Percentiles rank a stretch among this genome's conserved stretches.
These are phyloP conservation scores for Apiotrichum porosum DNA, from an alignment of 1,284 basidiomycete species.

Conservation along the genomic window DNA sequence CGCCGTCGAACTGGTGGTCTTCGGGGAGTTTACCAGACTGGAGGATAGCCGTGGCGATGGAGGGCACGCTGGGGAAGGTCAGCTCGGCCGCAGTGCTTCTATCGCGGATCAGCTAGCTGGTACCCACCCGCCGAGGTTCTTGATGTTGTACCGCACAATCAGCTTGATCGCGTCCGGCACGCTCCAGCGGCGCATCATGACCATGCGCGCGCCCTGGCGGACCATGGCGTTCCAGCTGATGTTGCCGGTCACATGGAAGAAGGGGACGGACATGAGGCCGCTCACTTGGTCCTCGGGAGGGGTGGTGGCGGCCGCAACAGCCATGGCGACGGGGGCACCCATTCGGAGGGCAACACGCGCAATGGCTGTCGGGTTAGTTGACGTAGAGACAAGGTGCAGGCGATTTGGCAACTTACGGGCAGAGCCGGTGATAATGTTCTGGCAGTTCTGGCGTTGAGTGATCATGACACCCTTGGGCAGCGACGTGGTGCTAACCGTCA, in stretches of 20 bases:
- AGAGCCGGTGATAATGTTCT: slow-evolving; percentile 7
- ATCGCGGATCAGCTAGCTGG: neutral
- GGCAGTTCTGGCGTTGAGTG: slow-evolving; percentile 12
- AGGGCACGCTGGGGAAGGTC: slow-evolving; percentile 29
- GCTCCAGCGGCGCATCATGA: slow-evolving; percentile 38
- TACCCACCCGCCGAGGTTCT: slow-evolving; percentile 37
- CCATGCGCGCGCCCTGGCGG: slow-evolving; percentile 33
- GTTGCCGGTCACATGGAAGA: slow-evolving; percentile 46
- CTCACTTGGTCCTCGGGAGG: neutral
- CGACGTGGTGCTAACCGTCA: slow-evolving; percentile 9
- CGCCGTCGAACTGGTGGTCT: slow-evolving; percentile 23
- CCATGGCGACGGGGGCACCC: slow-evolving; percentile 16
- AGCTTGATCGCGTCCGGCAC: slow-evolving; percentile 29
- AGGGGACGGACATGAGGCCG: slow-evolving; percentile 34
- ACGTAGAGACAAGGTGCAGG: no score
- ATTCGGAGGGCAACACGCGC: slow-evolving; percentile 33
- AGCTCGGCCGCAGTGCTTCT: no score
- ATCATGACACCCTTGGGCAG: slow-evolving; percentile 17
- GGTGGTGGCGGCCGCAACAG: slow-evolving; percentile 15
- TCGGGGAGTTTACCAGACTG: slow-evolving; percentile 27
- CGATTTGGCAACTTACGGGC: slow-evolving; percentile 1
- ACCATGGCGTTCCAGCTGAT: slow-evolving; percentile 37
- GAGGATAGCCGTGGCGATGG: slow-evolving; percentile 33
- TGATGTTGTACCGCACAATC: slow-evolving; percentile 27
- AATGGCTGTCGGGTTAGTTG: neutral